Evolutionary conservation across 2,329 filamentous ascomycete genomes (phyloP).

Genomic region (Ceratocystis albifundus): DNA sequence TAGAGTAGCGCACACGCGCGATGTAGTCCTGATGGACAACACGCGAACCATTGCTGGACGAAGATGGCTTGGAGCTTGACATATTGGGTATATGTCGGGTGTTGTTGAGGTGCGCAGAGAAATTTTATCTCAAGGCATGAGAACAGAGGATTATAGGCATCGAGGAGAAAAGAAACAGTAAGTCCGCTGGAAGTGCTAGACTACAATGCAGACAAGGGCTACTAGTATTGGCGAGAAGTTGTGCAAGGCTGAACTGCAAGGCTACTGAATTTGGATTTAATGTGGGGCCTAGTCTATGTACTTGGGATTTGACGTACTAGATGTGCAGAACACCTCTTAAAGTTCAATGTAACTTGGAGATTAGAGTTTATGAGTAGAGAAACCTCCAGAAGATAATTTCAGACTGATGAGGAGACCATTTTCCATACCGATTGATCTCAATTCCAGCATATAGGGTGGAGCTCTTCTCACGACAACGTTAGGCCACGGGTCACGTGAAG

Average conservation of each 20-base stretch:
- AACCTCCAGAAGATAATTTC: too few species aligned
- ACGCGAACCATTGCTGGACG: constrained; percentile 37
- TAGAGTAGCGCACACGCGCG: constrained; percentile 86
- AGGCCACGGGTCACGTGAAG: constrained; percentile 17
- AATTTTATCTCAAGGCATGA: neutral
- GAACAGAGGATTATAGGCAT: neutral
- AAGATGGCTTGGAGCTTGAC: constrained; percentile 19
- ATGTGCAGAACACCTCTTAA: neutral
- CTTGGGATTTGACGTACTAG: neutral
- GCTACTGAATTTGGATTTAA: neutral
- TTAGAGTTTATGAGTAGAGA: too few species aligned
- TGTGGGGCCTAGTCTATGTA: neutral
- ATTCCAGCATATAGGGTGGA: neutral
- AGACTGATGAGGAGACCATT: too few species aligned
- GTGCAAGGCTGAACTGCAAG: constrained; percentile 16
- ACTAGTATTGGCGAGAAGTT: neutral
- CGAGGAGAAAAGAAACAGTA: neutral
- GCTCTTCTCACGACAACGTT: neutral
- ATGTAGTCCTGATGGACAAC: constrained; percentile 90
- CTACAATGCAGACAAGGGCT: neutral
- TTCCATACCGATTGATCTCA: neutral
- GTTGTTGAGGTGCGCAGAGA: neutral
- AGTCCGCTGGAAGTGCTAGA: neutral
- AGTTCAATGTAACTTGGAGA: too few species aligned
- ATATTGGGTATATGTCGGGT: constrained; percentile 7